These are phyloP conservation scores for Ilyonectria mors-panacis DNA, from an alignment of 2,329 filamentous ascomycete genomes.

Conservation along the genomic window DNA sequence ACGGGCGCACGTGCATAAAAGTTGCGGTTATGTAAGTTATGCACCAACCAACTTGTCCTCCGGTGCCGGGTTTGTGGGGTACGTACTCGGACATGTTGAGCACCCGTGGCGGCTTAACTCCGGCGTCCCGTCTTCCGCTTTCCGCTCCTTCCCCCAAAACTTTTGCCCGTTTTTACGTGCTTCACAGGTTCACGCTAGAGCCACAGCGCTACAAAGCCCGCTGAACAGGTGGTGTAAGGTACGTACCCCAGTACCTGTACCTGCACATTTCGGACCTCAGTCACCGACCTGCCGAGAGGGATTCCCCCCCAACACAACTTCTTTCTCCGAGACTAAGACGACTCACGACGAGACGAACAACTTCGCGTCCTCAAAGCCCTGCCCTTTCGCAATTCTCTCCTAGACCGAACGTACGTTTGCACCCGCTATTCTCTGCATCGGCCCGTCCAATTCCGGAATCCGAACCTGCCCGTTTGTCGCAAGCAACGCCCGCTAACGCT, in stretches of 20 bases:
- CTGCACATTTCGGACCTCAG: slow-evolving; percentile 18
- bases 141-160: slow-evolving; percentile 13
- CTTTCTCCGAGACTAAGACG: slow-evolving; percentile 7
- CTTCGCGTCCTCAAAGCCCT: background rate
- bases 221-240: background rate
- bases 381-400: background rate
- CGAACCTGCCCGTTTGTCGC: background rate
- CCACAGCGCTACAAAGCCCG: too few relatives aligned
- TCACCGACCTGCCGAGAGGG: slow-evolving; percentile 13
- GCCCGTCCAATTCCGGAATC: background rate
- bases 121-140: slow-evolving; percentile 37
- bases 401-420: background rate
- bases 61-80: slow-evolving; percentile 34
- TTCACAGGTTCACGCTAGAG: too few relatives aligned
- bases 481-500: background rate
- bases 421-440: background rate
- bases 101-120: slow-evolving; percentile 40
- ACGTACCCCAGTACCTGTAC: slow-evolving; percentile 15
- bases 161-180: background rate
- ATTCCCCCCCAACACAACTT: slow-evolving; percentile 27
- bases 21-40: slow-evolving; percentile 28
- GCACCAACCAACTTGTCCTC: slow-evolving; percentile 22
- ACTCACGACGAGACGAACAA: background rate
- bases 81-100: slow-evolving; percentile 15
- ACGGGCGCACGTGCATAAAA: slow-evolving; percentile 33